Evolutionary conservation across 768 basidiomycete genomes (phyloP), one percentile per base, ranked within the genome.

Genomic region (Harrya chromipes): DNA sequence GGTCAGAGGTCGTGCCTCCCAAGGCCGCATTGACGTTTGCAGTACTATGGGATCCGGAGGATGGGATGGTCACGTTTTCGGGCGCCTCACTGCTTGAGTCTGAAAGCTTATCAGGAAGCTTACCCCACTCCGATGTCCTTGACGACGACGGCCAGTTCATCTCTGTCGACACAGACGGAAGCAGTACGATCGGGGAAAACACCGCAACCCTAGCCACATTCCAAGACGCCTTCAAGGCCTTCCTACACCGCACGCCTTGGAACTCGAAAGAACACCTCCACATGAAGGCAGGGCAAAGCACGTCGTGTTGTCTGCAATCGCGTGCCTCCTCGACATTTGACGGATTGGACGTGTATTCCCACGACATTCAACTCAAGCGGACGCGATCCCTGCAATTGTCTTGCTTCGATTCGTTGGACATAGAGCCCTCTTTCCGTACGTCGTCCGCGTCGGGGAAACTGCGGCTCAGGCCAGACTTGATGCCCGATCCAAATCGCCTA

Each of bases 1-100:
- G 80, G 82, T 82, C 81, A 13, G 76, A 81, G 24, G 65, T 82
- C 40, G 69, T 81, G 6, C 80, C 81, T 16, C 79, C 82, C 5
- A 75, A 78, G 46, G 68, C 77, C 23, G 80, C 74, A 3, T 67
- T 83, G 52, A 80, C 75, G 3, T 84, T 84, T 55, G 82, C 79
- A 4, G 79, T 80, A 6, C 61, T 83, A 27, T 84, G 78, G 77
- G 80, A 82, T 50, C 76, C 77, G 2, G 74, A 76, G 1, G 76
- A 81, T 6, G 82, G 79, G 29, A 72, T 82, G 55, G 71, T 83
- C 51, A 74, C 76, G 27, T 83, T 84, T 59, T 81, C 80, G 1
- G 77, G 75, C 23, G 72, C 77, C 23, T 64, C 70, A 43, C 72
- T 82, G 31, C 64, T 79, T 24, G 69, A 72, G 33, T 47, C 59